These are phyloP conservation scores for Picochlorum costavermella DNA, from an alignment of 139 green algal species.

Conservation along the genomic window DNA sequence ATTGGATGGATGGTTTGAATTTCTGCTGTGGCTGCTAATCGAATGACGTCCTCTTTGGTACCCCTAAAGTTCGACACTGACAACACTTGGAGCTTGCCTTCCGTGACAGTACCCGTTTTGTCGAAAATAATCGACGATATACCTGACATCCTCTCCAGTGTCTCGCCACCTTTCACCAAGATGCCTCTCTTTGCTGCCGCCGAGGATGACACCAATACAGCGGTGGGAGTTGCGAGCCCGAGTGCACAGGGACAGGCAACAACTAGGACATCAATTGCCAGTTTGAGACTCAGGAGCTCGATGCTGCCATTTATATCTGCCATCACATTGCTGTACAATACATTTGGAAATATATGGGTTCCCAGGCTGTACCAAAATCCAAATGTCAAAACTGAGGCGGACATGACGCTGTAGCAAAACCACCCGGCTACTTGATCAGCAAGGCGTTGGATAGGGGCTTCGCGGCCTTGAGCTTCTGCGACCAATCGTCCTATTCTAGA, in stretches of 20 bases:
- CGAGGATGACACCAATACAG: constrained; percentile 79
- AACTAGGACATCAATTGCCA: constrained; percentile 90
- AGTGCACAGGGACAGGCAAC: constrained; percentile 94
- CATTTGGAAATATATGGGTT: constrained; percentile 21
- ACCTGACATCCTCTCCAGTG: constrained; percentile 66
- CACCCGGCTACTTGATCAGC: constrained; percentile 80
- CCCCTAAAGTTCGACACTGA: constrained; percentile 4
- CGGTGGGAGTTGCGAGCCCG: constrained; percentile 92
- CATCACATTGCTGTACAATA: constrained; percentile 13
- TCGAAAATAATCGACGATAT: constrained; percentile 86
- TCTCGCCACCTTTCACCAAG: constrained; percentile 79
- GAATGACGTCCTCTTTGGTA: constrained; percentile 29
- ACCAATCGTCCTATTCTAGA: constrained; percentile 45
- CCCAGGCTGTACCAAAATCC: constrained; percentile 62
- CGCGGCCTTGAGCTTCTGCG: constrained; percentile 58
- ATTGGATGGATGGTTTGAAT: constrained; percentile 69
- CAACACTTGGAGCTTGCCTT: constrained; percentile 34
- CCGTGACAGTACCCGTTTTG: constrained; percentile 94
- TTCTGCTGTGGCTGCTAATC: constrained; percentile 77
- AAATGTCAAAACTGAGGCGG: constrained; percentile 67
- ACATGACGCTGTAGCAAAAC: constrained; percentile 91
- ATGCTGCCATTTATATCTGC: constrained; percentile 26
- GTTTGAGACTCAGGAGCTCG: constrained; percentile 62
- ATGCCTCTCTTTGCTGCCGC: constrained; percentile 61
- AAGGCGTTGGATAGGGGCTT: constrained; percentile 84